A percentile compares a stretch with the other conserved stretches of the same genome.
Evolutionary conservation across 805 yeast species (phyloP).

Genomic region (Pichia insulana): DNA sequence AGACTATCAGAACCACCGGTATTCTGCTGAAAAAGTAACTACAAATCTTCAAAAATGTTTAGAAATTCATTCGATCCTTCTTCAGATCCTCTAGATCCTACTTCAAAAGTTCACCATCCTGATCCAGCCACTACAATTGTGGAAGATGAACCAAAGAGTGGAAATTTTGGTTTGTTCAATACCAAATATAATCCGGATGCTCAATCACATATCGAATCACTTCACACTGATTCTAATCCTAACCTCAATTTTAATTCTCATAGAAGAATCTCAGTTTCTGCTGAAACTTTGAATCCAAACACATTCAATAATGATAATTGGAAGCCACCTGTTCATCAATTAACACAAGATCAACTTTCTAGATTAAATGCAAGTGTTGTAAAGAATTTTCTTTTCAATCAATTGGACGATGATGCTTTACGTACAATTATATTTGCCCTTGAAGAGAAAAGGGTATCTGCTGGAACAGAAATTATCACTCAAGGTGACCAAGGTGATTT

Average conservation of each 20-base stretch:
- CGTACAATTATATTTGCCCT: constrained; percentile 77
- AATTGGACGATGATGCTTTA: constrained; percentile 69
- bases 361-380: constrained; percentile 66
- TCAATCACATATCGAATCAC: not conserved
- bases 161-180: constrained; percentile 22
- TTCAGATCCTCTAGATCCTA: constrained; percentile 8
- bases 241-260: constrained; percentile 43
- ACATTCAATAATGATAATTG: constrained; percentile 57
- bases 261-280: constrained; percentile 85
- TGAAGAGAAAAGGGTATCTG: constrained; percentile 54
- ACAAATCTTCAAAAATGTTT: not conserved
- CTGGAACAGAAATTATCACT: constrained; percentile 59
- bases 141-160: constrained; percentile 7
- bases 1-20: no score
- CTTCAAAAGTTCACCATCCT: constrained; percentile 3
- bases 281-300: constrained; percentile 77
- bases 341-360: constrained; percentile 52
- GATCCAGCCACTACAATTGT: not conserved
- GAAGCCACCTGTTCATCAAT: constrained; percentile 63
- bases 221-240: constrained; percentile 38
- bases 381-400: constrained; percentile 77
- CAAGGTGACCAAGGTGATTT: constrained; percentile 96
- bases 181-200: not conserved
- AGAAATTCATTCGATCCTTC: constrained; percentile 8
- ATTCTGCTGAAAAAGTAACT: not conserved